Evolutionary conservation across 1,284 basidiomycete species (phyloP).

Genomic region (Entoloma clypeatum): DNA sequence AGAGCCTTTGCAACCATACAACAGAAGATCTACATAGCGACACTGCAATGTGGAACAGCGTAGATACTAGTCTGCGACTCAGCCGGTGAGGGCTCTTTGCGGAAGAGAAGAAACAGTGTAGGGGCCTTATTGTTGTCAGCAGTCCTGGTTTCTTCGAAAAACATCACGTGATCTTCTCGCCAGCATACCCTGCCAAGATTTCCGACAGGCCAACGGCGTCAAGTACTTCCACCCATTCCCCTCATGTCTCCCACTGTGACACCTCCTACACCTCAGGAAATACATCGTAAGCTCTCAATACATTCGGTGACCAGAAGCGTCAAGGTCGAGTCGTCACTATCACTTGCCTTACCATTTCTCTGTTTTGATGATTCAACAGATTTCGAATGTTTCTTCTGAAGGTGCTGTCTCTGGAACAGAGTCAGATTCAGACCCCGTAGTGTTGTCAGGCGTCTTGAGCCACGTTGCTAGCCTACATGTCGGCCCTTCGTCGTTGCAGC

Average conservation of each 20-base stretch:
- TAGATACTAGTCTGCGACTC: too few species aligned
- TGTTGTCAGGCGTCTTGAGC: constrained; percentile 49
- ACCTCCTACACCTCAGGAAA: constrained; percentile 81
- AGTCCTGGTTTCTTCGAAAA: too few species aligned
- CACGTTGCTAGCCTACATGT: constrained; percentile 31
- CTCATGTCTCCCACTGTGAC: constrained; percentile 53
- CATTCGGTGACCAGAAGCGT: constrained; percentile 52
- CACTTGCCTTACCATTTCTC: constrained; percentile 7
- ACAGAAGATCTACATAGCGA: too few species aligned
- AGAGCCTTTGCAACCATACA: too few species aligned
- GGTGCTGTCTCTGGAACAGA: constrained; percentile 71
- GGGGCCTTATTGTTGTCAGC: too few species aligned
- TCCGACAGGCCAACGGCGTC: constrained; percentile 5
- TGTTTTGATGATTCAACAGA: constrained; percentile 20
- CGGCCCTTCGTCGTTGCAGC: constrained; percentile 39
- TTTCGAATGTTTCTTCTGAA: constrained; percentile 31
- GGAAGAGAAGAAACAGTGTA: too few species aligned
- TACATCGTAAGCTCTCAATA: constrained; percentile 82
- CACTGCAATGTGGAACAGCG: too few species aligned
- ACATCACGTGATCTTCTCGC: too few species aligned
- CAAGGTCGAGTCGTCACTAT: constrained; percentile 33
- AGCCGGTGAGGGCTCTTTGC: too few species aligned
- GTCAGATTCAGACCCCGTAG: constrained; percentile 80
- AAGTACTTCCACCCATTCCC: constrained; percentile 3
- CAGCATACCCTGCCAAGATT: too few species aligned